A percentile compares a stretch with the other conserved stretches of the same genome.
Evolutionary conservation across 73 alveolate genomes (phyloP).

Genomic region (Paramecium primaurelia): DNA sequence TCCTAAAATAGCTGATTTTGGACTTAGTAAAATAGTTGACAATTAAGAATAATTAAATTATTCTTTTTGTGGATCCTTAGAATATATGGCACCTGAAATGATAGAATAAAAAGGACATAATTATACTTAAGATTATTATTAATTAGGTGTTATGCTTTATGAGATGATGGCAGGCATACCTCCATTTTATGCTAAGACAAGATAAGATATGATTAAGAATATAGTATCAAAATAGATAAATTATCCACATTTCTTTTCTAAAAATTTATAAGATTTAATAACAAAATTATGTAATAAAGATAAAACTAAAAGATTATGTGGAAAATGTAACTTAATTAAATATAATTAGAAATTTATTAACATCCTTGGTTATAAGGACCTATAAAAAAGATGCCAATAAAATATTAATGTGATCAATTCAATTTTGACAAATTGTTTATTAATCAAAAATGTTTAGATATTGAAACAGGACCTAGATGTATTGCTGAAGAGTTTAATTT

Average conservation of each 20-base stretch:
- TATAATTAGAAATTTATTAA: not conserved
- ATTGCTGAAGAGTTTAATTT: conserved; percentile 19
- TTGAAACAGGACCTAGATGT: conserved; percentile 34
- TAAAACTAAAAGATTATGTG: not conserved
- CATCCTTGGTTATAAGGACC: conserved; percentile 44
- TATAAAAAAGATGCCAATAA: not conserved
- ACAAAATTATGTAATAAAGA: not conserved
- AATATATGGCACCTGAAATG: conserved; percentile 75
- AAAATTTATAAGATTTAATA: not conserved
- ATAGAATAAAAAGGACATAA: conserved; percentile 57
- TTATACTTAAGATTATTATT: conserved; percentile 56
- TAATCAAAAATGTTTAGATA: not conserved
- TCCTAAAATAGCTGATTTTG: conserved; percentile 73
- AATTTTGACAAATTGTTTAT: conserved; percentile 41
- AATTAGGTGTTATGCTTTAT: conserved; percentile 63
- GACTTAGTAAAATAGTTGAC: conserved; percentile 65
- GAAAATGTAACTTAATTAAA: not conserved
- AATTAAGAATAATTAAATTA: conserved; percentile 54
- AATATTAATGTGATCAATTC: not conserved
- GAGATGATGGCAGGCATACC: conserved; percentile 70
- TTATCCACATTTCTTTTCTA: conserved; percentile 23
- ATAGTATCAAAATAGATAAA: not conserved
- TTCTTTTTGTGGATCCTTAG: conserved; percentile 79
- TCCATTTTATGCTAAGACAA: conserved; percentile 59
- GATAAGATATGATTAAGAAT: conserved; percentile 10